A percentile compares a stretch with the other conserved stretches of the same genome.
Evolutionary conservation across 108 stramenopile genomes (phyloP).

Genomic region (Skeletonema menzelii): DNA sequence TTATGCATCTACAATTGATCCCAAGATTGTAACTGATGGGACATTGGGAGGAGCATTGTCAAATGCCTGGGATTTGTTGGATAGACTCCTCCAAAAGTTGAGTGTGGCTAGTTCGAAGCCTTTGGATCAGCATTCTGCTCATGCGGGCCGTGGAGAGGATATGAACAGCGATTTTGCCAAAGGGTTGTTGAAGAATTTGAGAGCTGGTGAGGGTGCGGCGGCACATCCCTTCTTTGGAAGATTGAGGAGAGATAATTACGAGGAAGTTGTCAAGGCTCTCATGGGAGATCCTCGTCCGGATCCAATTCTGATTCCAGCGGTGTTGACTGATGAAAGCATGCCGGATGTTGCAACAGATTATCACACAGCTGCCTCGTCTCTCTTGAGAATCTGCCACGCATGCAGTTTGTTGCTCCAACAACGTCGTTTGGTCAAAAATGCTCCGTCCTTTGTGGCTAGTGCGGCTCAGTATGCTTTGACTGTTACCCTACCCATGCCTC

Average conservation of each 20-base stretch:
- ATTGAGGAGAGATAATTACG: conserved; percentile 90
- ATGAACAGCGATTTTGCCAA: conserved; percentile 69
- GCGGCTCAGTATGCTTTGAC: conserved; percentile 96
- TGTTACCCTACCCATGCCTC: conserved; percentile 92
- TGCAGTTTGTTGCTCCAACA: conserved; percentile 96
- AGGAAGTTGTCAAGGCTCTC: conserved; percentile 83
- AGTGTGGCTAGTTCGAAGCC: conserved; percentile 79
- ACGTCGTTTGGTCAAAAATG: conserved; percentile 92
- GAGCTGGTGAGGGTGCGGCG: conserved; percentile 74
- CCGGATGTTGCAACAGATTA: conserved; percentile 89
- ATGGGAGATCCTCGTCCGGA: conserved; percentile 90
- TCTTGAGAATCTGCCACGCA: conserved; percentile 89
- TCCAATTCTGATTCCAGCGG: conserved; percentile 95
- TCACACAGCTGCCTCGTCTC: conserved; percentile 83
- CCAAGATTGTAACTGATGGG: conserved; percentile 64
- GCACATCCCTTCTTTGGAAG: conserved; percentile 92
- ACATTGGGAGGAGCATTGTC: conserved; percentile 70
- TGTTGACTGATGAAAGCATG: conserved; percentile 89
- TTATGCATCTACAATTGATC: conserved; percentile 79
- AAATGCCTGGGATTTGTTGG: conserved; percentile 82
- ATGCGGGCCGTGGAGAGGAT: conserved; percentile 56
- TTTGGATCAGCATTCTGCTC: conserved; percentile 75
- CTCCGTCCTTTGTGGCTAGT: conserved; percentile 93
- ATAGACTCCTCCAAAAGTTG: conserved; percentile 74
- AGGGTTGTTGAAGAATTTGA: conserved; percentile 66